Percentiles rank a stretch among this genome's conserved stretches.
Conservation (phyloP, 1,284 basidiomycete genomes). For the Fomitopsis pinicola region DNA sequence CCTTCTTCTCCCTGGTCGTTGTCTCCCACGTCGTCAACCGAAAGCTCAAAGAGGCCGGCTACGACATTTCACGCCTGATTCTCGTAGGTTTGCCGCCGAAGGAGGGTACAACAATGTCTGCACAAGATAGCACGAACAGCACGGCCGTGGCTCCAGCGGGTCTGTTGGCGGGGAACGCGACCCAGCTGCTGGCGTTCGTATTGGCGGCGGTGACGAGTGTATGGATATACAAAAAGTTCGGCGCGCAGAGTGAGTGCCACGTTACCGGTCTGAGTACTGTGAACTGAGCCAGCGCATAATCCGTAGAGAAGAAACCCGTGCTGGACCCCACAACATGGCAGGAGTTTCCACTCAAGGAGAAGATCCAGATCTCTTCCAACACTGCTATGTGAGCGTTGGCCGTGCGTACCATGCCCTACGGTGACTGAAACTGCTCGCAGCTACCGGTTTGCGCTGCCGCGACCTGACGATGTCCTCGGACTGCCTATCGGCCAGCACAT, state of each 20-base stretch:
- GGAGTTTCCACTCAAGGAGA: constrained; percentile 78
- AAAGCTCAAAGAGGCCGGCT: constrained; percentile 49
- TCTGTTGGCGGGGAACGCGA: constrained; percentile 13
- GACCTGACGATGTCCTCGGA: constrained; percentile 74
- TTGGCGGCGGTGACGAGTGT: constrained; percentile 32
- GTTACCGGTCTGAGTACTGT: constrained; percentile 14
- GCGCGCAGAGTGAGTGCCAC: constrained; percentile 31
- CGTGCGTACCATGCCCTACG: background rate
- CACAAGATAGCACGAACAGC: constrained; percentile 1
- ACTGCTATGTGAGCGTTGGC: constrained; percentile 73
- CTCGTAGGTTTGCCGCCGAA: constrained; percentile 52
- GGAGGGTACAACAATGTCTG: constrained; percentile 10
- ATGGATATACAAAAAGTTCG: constrained; percentile 42
- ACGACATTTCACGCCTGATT: constrained; percentile 54
- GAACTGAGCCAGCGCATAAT: constrained; percentile 6
- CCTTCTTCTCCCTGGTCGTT: constrained; percentile 43
- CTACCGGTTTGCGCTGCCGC: constrained; percentile 88
- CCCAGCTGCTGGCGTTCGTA: constrained; percentile 33
- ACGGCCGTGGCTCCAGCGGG: constrained; percentile 15
- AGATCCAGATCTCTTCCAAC: constrained; percentile 89
- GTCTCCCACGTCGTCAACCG: constrained; percentile 36
- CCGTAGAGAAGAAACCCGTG: constrained; percentile 54
- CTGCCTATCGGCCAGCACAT: constrained; percentile 98
- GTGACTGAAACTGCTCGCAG: constrained; percentile 35
- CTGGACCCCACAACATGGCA: constrained; percentile 79